Conservation (phyloP, 805 yeast genomes). For the Cyberlindnera mississippiensis region DNA sequence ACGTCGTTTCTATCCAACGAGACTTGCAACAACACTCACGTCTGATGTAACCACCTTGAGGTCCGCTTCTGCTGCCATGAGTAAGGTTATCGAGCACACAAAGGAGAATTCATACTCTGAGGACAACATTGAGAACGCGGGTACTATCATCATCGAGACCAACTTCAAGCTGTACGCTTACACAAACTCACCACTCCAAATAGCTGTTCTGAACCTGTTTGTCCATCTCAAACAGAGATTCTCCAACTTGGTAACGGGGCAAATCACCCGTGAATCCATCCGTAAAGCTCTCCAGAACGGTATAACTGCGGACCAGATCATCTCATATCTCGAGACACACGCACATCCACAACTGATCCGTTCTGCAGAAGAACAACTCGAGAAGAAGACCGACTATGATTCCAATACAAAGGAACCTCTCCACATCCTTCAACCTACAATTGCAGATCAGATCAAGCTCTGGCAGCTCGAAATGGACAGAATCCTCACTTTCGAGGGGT, state of each 20-base stretch:
- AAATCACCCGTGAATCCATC: slow-evolving; percentile 87
- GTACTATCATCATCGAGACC: slow-evolving; percentile 86
- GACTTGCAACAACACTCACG: slow-evolving; percentile 84
- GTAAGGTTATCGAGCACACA: slow-evolving; percentile 50
- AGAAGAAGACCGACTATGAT: slow-evolving; percentile 61
- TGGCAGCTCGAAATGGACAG: slow-evolving; percentile 98
- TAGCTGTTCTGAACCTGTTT: slow-evolving; percentile 85
- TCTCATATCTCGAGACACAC: slow-evolving; percentile 82
- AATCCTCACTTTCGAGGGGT: slow-evolving; percentile 82
- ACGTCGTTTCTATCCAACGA: slow-evolving; percentile 79
- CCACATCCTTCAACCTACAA: slow-evolving; percentile 85
- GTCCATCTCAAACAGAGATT: slow-evolving; percentile 83
- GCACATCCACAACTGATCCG: slow-evolving; percentile 91
- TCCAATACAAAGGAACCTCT: slow-evolving; percentile 45
- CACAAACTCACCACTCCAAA: slow-evolving; percentile 90
- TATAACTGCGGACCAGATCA: slow-evolving; percentile 91
- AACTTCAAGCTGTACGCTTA: slow-evolving; percentile 91
- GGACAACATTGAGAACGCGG: slow-evolving; percentile 35
- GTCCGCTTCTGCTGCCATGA: slow-evolving; percentile 72
- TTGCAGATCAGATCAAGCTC: slow-evolving; percentile 89
- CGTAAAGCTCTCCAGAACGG: slow-evolving; percentile 82
- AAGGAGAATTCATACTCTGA: slow-evolving; percentile 19
- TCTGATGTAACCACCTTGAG: slow-evolving; percentile 73
- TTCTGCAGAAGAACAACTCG: slow-evolving; percentile 62
- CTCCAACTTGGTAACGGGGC: slow-evolving; percentile 90